Conservation (phyloP, 208 protist genomes). For the Acanthamoeba sp. region DNA sequence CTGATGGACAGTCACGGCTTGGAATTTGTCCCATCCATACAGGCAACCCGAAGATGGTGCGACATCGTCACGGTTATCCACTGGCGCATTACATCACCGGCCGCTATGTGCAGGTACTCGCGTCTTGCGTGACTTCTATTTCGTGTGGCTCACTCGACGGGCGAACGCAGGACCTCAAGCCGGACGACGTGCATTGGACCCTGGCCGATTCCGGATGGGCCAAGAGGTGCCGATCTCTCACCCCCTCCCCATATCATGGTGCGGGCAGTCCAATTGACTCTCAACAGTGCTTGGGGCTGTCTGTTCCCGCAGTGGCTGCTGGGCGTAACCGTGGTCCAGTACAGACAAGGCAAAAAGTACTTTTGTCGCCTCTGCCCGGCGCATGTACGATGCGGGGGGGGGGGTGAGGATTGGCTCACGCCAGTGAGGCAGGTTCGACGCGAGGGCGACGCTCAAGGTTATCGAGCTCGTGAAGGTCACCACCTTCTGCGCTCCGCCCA, state of each 20-base stretch:
- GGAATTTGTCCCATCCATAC: neutral
- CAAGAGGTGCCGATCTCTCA: neutral
- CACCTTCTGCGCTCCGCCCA: slow-evolving; percentile 9
- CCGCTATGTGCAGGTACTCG: neutral
- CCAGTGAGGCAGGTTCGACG: neutral
- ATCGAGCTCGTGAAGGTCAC: slow-evolving; percentile 12
- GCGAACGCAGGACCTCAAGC: slow-evolving; percentile 4
- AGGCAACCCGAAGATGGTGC: slow-evolving; percentile 49
- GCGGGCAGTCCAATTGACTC: no score
- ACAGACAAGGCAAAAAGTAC: slow-evolving; percentile 7
- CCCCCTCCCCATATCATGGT: no score
- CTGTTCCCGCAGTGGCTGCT: slow-evolving; percentile 8
- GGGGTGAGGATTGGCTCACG: neutral
- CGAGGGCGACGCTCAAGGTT: neutral
- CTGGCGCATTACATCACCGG: slow-evolving; percentile 2
- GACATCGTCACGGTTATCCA: neutral
- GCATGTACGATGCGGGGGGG: neutral
- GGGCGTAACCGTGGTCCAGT: neutral
- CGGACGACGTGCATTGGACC: slow-evolving; percentile 39
- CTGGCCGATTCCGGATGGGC: slow-evolving; percentile 25
- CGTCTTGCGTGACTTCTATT: no score
- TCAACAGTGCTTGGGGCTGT: neutral
- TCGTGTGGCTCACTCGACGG: no score
- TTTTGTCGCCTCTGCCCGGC: no score
- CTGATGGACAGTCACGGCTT: no score